Evolutionary conservation across 148 eudicot genomes (phyloP).

Genomic region (Hydrangea macrophylla): DNA sequence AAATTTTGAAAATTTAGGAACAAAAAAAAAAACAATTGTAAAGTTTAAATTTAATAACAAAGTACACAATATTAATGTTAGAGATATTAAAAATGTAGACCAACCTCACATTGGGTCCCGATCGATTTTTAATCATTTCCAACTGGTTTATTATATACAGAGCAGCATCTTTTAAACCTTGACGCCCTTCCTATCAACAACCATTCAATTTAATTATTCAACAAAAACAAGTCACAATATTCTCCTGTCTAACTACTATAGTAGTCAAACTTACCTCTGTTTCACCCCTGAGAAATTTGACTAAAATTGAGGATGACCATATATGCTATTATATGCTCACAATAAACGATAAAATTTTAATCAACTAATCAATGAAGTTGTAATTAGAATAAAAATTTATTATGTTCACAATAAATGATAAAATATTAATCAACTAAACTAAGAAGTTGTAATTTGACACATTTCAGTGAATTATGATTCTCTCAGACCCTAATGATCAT

Average conservation of each 20-base stretch:
- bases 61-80: neutral
- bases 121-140: conserved; percentile 54
- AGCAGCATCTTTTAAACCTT: conserved; percentile 79
- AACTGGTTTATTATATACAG: conserved; percentile 66
- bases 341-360: neutral
- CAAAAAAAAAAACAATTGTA: neutral
- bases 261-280: neutral
- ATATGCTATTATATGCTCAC: neutral
- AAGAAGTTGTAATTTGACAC: neutral
- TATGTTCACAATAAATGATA: neutral
- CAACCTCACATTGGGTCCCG: conserved; percentile 63
- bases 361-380: neutral
- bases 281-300: neutral
- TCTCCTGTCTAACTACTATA: neutral
- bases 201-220: neutral
- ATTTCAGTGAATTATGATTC: neutral
- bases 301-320: no score
- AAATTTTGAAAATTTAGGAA: neutral
- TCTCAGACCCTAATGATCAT: neutral
- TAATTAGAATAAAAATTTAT: no score
- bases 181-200: conserved; percentile 71
- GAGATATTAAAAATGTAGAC: conserved; percentile 18
- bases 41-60: neutral
- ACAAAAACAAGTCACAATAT: neutral
- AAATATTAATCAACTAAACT: neutral